Percentiles rank a stretch among this genome's conserved stretches.
These are phyloP conservation scores for Talaromyces proteolyticus DNA, from an alignment of 495 filamentous ascomycete genomes.

Conservation along the genomic window DNA sequence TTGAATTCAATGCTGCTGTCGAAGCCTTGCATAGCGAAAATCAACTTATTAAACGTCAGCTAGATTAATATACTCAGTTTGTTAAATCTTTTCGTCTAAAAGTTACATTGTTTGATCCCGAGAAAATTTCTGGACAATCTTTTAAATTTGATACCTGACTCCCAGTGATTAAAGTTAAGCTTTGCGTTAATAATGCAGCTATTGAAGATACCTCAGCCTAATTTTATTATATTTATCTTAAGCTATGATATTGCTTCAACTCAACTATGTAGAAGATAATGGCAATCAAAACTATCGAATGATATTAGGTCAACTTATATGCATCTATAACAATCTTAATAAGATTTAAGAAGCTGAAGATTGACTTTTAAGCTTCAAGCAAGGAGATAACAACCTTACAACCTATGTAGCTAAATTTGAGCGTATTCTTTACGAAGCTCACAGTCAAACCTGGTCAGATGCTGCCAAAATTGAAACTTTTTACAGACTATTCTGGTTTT, in stretches of 20 bases:
- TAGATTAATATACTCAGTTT: not conserved
- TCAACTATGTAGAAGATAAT: not conserved
- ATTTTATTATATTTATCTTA: slow-evolving; percentile 1
- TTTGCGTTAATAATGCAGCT: not conserved
- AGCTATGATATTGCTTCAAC: not conserved
- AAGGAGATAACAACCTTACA: not conserved
- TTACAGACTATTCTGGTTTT: not conserved
- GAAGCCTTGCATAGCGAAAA: not conserved
- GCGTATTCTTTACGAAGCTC: slow-evolving; percentile 1
- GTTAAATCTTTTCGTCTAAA: not conserved
- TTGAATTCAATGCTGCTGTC: not conserved
- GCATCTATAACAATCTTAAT: no score
- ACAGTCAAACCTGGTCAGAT: slow-evolving; percentile 1
- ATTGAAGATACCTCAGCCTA: not conserved
- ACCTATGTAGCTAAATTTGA: slow-evolving; percentile 5
- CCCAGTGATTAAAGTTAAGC: not conserved
- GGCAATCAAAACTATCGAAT: not conserved
- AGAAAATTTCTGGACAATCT: not conserved
- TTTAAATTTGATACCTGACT: not conserved
- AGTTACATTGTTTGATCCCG: not conserved
- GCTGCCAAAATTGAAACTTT: not conserved
- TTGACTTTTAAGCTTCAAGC: not conserved
- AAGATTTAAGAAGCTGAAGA: slow-evolving; percentile 3
- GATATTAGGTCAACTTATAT: not conserved
- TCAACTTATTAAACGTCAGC: not conserved